phyloP scores from a whole-genome alignment of 2,329 filamentous ascomycete genomes.

The Cladosporium halotolerans region DNA sequence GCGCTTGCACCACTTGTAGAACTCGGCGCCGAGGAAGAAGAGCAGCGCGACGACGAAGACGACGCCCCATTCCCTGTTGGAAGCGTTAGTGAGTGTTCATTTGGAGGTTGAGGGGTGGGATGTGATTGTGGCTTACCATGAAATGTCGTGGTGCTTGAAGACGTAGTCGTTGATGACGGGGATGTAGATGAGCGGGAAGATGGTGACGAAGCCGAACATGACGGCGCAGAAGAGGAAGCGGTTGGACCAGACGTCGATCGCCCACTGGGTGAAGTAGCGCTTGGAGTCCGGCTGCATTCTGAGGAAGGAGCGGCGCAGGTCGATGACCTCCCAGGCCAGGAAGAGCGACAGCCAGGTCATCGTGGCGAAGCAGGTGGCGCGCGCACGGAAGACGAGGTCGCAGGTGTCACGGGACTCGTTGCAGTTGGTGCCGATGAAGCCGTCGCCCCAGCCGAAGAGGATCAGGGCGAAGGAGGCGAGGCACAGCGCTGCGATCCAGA shows the following conservation, averaged over 20 bases:
- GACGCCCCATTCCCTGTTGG: conserved; percentile 54
- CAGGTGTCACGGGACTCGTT: conserved; percentile 55
- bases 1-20: conserved; percentile 63
- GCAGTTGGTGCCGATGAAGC: conserved; percentile 50
- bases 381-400: conserved; percentile 61
- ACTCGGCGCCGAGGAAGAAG: conserved; percentile 60
- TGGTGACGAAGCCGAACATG: conserved; percentile 38
- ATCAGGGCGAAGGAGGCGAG: conserved; percentile 59
- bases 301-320: conserved; percentile 69
- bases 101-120: neutral
- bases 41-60: conserved; percentile 55
- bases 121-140: conserved; percentile 37
- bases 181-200: conserved; percentile 54
- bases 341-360: conserved; percentile 73
- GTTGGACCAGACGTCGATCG: conserved; percentile 63
- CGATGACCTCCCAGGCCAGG: conserved; percentile 72
- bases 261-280: conserved; percentile 60
- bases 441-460: conserved; percentile 53
- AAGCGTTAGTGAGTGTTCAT: neutral
- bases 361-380: conserved; percentile 66
- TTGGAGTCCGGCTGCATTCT: conserved; percentile 60
- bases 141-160: conserved; percentile 60
- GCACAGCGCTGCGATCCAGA: conserved; percentile 67
- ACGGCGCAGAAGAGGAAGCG: conserved; percentile 52
- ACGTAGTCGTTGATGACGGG: conserved; percentile 60